Evolutionary conservation across 1,139 yeast species (phyloP).

Genomic region (Meyerozyma carpophila): DNA sequence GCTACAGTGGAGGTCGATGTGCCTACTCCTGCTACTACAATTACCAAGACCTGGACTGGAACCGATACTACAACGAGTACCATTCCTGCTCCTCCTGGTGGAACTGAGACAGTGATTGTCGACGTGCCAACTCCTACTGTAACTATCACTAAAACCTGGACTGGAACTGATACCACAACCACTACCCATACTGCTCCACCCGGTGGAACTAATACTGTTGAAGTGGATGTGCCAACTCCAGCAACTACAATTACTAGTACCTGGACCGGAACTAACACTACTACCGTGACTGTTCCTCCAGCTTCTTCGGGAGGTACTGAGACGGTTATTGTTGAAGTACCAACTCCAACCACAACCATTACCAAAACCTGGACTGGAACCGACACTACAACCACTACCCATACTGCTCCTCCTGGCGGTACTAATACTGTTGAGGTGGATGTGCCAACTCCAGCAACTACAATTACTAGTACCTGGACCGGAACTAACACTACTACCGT

Average conservation of each 20-base stretch:
- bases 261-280: constrained; percentile 5
- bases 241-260: constrained; percentile 3
- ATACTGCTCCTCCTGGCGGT: background rate
- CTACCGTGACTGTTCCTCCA: constrained; percentile 4
- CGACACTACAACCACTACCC: background rate
- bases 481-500: background rate
- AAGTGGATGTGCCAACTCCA: constrained; percentile 7
- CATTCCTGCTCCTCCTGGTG: constrained; percentile 2
- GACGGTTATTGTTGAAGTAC: constrained; percentile 2
- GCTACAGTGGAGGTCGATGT: constrained; percentile 4
- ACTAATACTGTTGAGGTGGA: constrained; percentile 2
- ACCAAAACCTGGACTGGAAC: constrained; percentile 2
- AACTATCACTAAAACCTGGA: constrained; percentile 3
- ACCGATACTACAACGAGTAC: constrained; percentile 2
- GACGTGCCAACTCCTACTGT: constrained; percentile 7
- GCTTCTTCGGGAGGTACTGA: constrained; percentile 2
- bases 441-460: constrained; percentile 4
- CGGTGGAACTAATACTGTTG: constrained; percentile 1
- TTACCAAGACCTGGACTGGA: constrained; percentile 1
- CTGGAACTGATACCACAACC: background rate
- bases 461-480: constrained; percentile 3
- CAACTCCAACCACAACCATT: constrained; percentile 2
- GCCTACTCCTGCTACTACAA: constrained; percentile 3
- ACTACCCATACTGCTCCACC: background rate
- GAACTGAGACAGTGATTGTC: constrained; percentile 7